These are phyloP conservation scores for Paramecium biaurelia DNA, from an alignment of 73 alveolate genomes.

Conservation along the genomic window DNA sequence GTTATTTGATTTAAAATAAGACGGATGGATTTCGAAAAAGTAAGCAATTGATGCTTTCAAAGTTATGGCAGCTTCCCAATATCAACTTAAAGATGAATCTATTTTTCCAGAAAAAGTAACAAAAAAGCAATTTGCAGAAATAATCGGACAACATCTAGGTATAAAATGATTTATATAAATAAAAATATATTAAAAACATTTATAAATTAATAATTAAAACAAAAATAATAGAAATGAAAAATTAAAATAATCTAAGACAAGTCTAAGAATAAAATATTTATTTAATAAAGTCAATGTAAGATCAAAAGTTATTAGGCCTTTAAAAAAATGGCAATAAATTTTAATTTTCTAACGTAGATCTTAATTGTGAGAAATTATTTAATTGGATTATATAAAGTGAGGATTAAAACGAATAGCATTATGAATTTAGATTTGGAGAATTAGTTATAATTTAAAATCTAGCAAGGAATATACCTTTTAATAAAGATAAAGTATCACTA, in stretches of 20 bases:
- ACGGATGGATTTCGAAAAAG: slow-evolving; percentile 67
- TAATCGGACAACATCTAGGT: background rate
- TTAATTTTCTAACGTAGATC: background rate
- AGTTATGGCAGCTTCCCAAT: slow-evolving; percentile 67
- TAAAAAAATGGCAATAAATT: background rate
- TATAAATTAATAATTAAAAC: background rate
- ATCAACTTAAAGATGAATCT: slow-evolving; percentile 61
- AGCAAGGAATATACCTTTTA: background rate
- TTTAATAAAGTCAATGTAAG: background rate
- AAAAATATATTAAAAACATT: background rate
- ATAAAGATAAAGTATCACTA: background rate
- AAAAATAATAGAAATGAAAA: background rate
- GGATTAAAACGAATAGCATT: background rate
- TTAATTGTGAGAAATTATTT: background rate
- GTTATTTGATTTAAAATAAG: slow-evolving; percentile 72
- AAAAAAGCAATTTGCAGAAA: background rate
- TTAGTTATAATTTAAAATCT: background rate
- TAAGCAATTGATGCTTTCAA: slow-evolving; percentile 66
- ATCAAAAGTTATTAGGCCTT: background rate
- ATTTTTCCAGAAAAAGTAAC: slow-evolving; percentile 64
- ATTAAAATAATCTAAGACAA: background rate
- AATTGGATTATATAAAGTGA: background rate
- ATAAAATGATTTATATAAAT: background rate
- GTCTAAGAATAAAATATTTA: background rate
- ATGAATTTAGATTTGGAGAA: background rate